Evolutionary conservation across 306 rosid genomes (phyloP).

Genomic region (Pueraria montana): DNA sequence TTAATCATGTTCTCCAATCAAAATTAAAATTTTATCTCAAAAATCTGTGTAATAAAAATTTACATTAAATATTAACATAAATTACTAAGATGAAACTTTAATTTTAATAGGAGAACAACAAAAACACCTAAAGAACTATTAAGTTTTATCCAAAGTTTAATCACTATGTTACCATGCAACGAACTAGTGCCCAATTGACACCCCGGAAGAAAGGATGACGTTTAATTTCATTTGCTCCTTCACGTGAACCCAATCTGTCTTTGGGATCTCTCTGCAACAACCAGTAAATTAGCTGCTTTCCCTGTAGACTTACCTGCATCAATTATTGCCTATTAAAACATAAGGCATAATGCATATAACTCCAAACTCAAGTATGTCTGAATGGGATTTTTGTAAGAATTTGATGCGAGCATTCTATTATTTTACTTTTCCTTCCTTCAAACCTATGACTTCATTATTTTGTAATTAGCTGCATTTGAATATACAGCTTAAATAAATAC

Average conservation of each 20-base stretch:
- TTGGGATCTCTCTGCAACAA: conserved; percentile 86
- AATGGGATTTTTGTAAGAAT: background rate
- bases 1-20: background rate
- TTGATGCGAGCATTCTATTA: background rate
- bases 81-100: background rate
- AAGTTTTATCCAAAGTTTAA: background rate
- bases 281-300: conserved; percentile 80
- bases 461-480: background rate
- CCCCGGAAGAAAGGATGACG: conserved; percentile 83
- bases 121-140: background rate
- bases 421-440: background rate
- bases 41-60: background rate
- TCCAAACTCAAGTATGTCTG: background rate
- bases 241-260: conserved; percentile 79
- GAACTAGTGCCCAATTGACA: conserved; percentile 92
- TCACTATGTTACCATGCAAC: conserved; percentile 73
- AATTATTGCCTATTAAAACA: conserved; percentile 15
- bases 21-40: background rate
- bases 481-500: background rate
- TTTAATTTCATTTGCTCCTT: conserved; percentile 93
- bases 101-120: background rate
- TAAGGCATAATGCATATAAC: background rate
- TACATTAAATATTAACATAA: background rate
- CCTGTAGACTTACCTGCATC: conserved; percentile 82
- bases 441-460: background rate